phyloP scores from a whole-genome alignment of 2,329 filamentous ascomycete genomes.

The Penicillium sp. region DNA sequence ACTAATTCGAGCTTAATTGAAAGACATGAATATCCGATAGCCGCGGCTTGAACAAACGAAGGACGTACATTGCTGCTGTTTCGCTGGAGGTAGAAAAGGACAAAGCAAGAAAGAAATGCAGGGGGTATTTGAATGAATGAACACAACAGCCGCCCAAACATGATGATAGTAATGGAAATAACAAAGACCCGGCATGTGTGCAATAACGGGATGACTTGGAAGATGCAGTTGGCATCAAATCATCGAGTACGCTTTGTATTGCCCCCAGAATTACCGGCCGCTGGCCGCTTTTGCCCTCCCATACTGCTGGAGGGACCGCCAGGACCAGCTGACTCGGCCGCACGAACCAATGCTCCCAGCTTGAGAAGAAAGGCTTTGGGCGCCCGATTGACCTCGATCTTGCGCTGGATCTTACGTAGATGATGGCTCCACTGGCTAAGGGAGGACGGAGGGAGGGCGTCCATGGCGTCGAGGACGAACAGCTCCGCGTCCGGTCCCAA shows the following conservation, averaged over 20 bases:
- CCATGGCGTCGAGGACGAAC: slow-evolving; percentile 43
- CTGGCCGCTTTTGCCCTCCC: slow-evolving; percentile 36
- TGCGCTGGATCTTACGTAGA: slow-evolving; percentile 34
- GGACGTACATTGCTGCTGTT: too few relatives aligned
- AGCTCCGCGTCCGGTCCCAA: slow-evolving; percentile 26
- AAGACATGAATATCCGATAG: neutral
- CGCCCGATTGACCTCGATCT: slow-evolving; percentile 46
- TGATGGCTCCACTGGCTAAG: slow-evolving; percentile 31
- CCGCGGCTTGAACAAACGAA: too few relatives aligned
- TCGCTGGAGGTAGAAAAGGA: neutral
- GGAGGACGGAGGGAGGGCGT: slow-evolving; percentile 30
- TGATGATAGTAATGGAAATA: slow-evolving; percentile 6
- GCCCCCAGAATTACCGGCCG: slow-evolving; percentile 30
- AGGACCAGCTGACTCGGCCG: slow-evolving; percentile 24
- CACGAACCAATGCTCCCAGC: slow-evolving; percentile 32
- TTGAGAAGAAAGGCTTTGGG: slow-evolving; percentile 37
- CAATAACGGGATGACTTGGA: too few relatives aligned
- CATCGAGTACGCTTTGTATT: slow-evolving; percentile 36
- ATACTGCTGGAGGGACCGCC: slow-evolving; percentile 7
- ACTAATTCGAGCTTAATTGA: neutral
- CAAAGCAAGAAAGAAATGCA: slow-evolving; percentile 11
- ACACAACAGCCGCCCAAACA: slow-evolving; percentile 21
- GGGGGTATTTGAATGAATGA: slow-evolving; percentile 27
- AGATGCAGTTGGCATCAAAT: slow-evolving; percentile 12
- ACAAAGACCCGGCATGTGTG: neutral